phyloP scores from a whole-genome alignment of 2,329 filamentous ascomycete genomes.

The Fulvia fulva region DNA sequence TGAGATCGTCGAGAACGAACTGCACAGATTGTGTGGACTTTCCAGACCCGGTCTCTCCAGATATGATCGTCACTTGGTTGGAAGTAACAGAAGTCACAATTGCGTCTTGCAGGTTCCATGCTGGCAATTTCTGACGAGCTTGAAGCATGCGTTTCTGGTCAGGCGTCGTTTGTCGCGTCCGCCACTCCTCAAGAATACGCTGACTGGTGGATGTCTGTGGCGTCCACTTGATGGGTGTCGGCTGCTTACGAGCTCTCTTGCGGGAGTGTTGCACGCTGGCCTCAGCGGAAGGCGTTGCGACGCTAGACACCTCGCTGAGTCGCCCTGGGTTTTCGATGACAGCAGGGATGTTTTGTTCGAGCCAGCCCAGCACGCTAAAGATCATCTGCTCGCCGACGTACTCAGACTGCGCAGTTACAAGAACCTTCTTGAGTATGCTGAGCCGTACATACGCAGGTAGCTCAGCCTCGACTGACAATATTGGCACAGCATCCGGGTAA shows the following conservation, averaged over 20 bases:
- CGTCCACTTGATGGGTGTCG: slow-evolving; percentile 61
- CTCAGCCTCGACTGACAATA: slow-evolving; percentile 63
- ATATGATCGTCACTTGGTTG: slow-evolving; percentile 91
- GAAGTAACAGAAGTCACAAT: slow-evolving; percentile 71
- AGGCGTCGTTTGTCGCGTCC: slow-evolving; percentile 59
- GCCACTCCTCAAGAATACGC: slow-evolving; percentile 61
- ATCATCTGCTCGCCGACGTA: slow-evolving; percentile 84
- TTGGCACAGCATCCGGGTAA: slow-evolving; percentile 67
- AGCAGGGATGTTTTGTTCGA: slow-evolving; percentile 76
- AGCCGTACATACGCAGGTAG: slow-evolving; percentile 91
- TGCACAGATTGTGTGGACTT: slow-evolving; percentile 97
- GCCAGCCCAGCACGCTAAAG: slow-evolving; percentile 85
- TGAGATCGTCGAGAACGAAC: slow-evolving; percentile 89
- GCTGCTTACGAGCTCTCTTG: slow-evolving; percentile 29
- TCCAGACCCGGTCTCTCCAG: slow-evolving; percentile 92
- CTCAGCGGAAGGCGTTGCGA: slow-evolving; percentile 55
- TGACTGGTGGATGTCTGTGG: slow-evolving; percentile 56
- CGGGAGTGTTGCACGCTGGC: not conserved
- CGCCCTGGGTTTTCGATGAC: slow-evolving; percentile 82
- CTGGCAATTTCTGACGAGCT: slow-evolving; percentile 71
- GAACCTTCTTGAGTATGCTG: slow-evolving; percentile 73
- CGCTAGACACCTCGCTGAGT: slow-evolving; percentile 77
- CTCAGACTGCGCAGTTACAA: slow-evolving; percentile 66
- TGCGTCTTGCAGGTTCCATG: slow-evolving; percentile 75
- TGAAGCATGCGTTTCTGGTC: slow-evolving; percentile 71